These are phyloP conservation scores for Pythium grandisporangium DNA, from an alignment of 352 stramenopile species.

Conservation along the genomic window DNA sequence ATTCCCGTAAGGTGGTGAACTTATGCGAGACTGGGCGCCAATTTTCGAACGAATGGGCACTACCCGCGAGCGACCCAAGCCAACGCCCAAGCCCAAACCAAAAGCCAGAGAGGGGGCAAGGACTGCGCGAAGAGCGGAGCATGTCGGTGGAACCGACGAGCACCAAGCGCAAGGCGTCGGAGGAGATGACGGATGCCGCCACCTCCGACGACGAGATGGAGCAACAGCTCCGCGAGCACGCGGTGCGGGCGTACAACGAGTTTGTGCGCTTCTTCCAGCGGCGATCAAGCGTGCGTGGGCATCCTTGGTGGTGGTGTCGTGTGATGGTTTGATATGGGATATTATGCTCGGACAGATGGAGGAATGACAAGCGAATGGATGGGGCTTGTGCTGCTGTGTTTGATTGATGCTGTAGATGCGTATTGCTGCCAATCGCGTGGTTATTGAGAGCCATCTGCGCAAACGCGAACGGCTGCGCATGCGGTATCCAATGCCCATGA, in stretches of 20 bases:
- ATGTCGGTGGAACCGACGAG: background rate
- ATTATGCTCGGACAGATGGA: background rate
- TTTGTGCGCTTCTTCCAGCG: conserved; percentile 56
- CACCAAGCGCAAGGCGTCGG: background rate
- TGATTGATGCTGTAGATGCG: conserved; percentile 20
- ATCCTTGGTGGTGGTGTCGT: no score
- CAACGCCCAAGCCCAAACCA: no score
- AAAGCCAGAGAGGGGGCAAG: no score
- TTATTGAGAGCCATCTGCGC: conserved; percentile 23
- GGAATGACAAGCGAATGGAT: background rate
- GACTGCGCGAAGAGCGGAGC: no score
- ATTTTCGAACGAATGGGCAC: no score
- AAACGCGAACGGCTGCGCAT: conserved; percentile 12
- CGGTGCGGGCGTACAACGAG: conserved; percentile 53
- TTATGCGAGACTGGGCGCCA: no score
- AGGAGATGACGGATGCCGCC: background rate
- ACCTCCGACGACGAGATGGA: conserved; percentile 45
- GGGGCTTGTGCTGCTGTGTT: background rate
- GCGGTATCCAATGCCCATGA: conserved; percentile 16
- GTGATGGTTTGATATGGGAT: no score
- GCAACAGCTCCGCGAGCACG: conserved; percentile 62
- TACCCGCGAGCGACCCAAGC: no score
- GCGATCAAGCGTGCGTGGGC: conserved; percentile 25
- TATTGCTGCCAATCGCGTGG: conserved; percentile 51
- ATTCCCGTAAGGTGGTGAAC: no score